Conservation (phyloP, 768 basidiomycete species). For the Panellus pusillus region DNA sequence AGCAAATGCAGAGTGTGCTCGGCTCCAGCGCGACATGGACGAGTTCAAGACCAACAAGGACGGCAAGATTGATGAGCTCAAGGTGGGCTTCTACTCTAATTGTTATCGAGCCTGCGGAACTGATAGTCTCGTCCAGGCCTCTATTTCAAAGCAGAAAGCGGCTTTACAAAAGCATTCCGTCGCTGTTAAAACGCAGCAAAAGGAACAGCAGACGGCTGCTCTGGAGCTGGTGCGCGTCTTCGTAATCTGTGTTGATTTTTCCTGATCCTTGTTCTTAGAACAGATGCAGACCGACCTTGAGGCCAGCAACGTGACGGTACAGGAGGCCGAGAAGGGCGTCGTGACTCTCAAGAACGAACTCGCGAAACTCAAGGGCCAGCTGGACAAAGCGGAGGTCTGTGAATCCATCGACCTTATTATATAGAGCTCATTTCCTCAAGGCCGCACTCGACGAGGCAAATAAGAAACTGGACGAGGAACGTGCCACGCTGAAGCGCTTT, state of each 20-base stretch:
- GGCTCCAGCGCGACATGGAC: constrained; percentile 93
- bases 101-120: background rate
- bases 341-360: constrained; percentile 63
- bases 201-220: constrained; percentile 82
- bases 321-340: constrained; percentile 46
- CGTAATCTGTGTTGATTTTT: background rate
- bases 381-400: constrained; percentile 46
- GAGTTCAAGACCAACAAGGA: constrained; percentile 99
- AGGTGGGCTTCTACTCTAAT: constrained; percentile 46
- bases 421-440: constrained; percentile 33
- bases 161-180: constrained; percentile 80
- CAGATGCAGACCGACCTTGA: constrained; percentile 79
- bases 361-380: constrained; percentile 51
- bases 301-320: constrained; percentile 42
- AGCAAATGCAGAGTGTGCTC: constrained; percentile 77
- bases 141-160: constrained; percentile 79
- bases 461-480: constrained; percentile 75
- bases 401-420: background rate
- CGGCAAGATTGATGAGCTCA: constrained; percentile 91
- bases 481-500: constrained; percentile 83
- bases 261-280: constrained; percentile 43
- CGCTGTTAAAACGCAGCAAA: constrained; percentile 82
- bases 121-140: constrained; percentile 47
- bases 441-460: constrained; percentile 64
- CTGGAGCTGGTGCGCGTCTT: constrained; percentile 74